Conservation (phyloP, 2,329 filamentous ascomycete species). For the Fusarium brachygibbosum region DNA sequence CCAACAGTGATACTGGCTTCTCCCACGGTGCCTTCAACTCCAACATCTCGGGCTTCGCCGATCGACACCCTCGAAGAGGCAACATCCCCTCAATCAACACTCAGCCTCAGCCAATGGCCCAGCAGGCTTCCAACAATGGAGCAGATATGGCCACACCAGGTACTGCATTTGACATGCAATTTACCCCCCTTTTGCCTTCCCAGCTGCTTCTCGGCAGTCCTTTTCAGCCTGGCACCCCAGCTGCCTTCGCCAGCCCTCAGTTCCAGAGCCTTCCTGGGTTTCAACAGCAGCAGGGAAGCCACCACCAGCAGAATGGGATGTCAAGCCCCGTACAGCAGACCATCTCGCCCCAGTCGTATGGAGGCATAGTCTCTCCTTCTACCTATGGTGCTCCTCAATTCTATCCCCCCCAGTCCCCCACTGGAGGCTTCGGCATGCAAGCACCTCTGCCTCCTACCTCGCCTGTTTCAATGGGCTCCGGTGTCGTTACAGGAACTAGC, state of each 20-base stretch:
- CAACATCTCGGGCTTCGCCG: conserved; percentile 86
- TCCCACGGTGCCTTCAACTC: conserved; percentile 93
- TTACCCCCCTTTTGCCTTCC: conserved; percentile 93
- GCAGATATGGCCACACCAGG: conserved; percentile 88
- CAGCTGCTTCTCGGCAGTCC: conserved; percentile 95
- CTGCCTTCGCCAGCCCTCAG: conserved; percentile 89
- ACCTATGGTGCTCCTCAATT: conserved; percentile 85
- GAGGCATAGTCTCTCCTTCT: conserved; percentile 87
- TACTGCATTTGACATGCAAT: conserved; percentile 97
- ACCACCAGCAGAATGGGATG: conserved; percentile 72
- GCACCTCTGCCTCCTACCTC: conserved; percentile 74
- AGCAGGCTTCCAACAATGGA: conserved; percentile 62
- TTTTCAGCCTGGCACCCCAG: conserved; percentile 94
- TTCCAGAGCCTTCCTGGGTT: conserved; percentile 88
- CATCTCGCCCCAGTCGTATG: conserved; percentile 86
- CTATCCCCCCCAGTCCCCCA: conserved; percentile 90
- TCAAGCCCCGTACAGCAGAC: conserved; percentile 81
- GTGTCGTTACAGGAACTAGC: conserved; percentile 89
- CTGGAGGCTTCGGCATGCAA: conserved; percentile 75
- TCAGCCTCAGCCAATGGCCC: conserved; percentile 75
- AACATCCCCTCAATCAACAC: conserved; percentile 97
- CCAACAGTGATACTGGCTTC: conserved; percentile 87
- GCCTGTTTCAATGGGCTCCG: conserved; percentile 81
- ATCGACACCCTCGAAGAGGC: conserved; percentile 84
- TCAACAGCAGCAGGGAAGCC: conserved; percentile 70